Conservation (phyloP, 2,329 filamentous ascomycete species). For the Aspergillus intermedius region DNA sequence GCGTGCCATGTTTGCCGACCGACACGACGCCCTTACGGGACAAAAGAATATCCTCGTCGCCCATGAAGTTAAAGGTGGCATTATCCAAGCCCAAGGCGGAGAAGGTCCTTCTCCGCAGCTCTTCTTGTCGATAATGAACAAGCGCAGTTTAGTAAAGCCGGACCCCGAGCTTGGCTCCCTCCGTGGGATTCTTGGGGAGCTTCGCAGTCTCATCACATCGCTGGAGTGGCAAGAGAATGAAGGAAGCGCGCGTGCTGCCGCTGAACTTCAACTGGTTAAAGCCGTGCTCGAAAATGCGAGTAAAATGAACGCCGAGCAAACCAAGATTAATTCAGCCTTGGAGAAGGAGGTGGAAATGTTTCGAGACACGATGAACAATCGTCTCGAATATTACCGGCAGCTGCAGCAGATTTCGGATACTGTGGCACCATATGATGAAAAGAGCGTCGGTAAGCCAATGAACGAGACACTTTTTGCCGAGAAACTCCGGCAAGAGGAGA, state of each 20-base stretch:
- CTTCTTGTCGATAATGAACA: slow-evolving; percentile 44
- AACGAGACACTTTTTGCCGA: slow-evolving; percentile 44
- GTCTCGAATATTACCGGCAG: slow-evolving; percentile 84
- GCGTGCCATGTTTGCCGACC: slow-evolving; percentile 69
- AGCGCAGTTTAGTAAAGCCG: slow-evolving; percentile 41
- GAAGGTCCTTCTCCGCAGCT: slow-evolving; percentile 66
- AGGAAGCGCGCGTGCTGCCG: slow-evolving; percentile 49
- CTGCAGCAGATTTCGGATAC: slow-evolving; percentile 86
- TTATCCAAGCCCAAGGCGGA: slow-evolving; percentile 54
- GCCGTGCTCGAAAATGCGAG: slow-evolving; percentile 57
- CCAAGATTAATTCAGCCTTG: slow-evolving; percentile 45
- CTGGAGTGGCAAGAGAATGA: slow-evolving; percentile 53
- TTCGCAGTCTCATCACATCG: slow-evolving; percentile 57
- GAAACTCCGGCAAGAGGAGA: slow-evolving; percentile 44
- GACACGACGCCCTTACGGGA: slow-evolving; percentile 69
- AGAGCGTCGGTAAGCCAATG: slow-evolving; percentile 49
- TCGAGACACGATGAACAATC: slow-evolving; percentile 70
- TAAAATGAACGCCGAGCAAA: slow-evolving; percentile 46
- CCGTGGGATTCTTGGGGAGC: slow-evolving; percentile 61
- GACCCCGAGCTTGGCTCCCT: slow-evolving; percentile 55
- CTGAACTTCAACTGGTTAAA: slow-evolving; percentile 61
- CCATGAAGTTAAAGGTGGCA: slow-evolving; percentile 62
- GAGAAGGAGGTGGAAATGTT: slow-evolving; percentile 68
- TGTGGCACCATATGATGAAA: slow-evolving; percentile 66
- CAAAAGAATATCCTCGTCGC: slow-evolving; percentile 67